Evolutionary conservation across 495 filamentous ascomycete genomes (phyloP).

Genomic region (Hypomontagnella submonticulosa): DNA sequence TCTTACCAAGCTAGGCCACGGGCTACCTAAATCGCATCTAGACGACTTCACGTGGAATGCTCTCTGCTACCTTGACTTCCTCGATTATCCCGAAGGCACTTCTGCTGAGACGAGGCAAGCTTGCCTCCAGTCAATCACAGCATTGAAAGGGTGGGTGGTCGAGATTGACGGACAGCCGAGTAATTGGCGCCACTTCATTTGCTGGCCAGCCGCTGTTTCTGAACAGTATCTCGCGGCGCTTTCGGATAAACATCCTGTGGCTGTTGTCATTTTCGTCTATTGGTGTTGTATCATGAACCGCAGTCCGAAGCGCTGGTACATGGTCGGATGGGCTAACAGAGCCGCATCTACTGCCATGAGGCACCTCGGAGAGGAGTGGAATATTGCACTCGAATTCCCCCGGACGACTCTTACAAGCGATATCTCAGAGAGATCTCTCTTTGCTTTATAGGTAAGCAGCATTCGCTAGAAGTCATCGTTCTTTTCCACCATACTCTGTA

Average conservation of each 20-base stretch:
- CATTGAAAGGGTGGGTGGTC: conserved; percentile 33
- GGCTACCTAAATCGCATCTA: neutral
- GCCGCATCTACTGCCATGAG: conserved; percentile 33
- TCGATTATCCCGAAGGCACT: conserved; percentile 25
- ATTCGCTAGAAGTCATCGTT: too few species aligned
- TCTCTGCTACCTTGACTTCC: conserved; percentile 22
- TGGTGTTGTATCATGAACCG: conserved; percentile 45
- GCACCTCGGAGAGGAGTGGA: conserved; percentile 35
- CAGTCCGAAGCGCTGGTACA: conserved; percentile 39
- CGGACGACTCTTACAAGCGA: conserved; percentile 1
- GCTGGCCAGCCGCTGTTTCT: conserved; percentile 38
- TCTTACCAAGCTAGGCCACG: conserved; percentile 2
- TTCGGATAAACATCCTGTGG: conserved; percentile 25
- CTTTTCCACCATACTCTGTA: too few species aligned
- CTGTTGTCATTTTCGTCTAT: conserved; percentile 40
- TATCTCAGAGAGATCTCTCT: too few species aligned
- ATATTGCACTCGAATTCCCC: conserved; percentile 20
- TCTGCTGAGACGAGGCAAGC: conserved; percentile 7
- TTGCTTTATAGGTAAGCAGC: too few species aligned
- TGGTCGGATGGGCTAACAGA: conserved; percentile 35
- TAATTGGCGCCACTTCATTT: conserved; percentile 40
- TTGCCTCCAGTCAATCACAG: conserved; percentile 26
- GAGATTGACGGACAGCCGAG: conserved; percentile 27
- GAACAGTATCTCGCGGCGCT: conserved; percentile 34
- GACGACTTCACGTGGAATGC: conserved; percentile 15